These are phyloP conservation scores for Gaeumannomyces sp. DNA, from an alignment of 2,329 filamentous ascomycete genomes.

Conservation along the genomic window DNA sequence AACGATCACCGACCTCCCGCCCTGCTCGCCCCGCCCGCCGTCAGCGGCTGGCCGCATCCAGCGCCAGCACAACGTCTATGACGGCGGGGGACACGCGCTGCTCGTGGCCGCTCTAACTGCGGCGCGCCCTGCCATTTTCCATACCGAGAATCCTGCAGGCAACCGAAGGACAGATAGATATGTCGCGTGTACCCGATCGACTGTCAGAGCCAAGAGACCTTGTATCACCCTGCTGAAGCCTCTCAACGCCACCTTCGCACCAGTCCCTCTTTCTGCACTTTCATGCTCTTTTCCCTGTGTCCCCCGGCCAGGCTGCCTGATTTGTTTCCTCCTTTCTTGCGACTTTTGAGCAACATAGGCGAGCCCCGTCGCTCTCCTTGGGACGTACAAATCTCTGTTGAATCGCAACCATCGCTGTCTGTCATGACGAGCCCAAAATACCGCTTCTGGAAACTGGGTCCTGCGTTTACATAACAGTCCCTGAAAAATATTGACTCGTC, in stretches of 20 bases:
- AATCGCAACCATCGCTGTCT: background rate
- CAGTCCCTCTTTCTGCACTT: background rate
- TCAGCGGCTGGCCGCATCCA: too few relatives aligned
- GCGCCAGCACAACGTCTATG: too few relatives aligned
- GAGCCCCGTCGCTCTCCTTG: background rate
- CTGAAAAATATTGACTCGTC: background rate
- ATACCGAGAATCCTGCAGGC: background rate
- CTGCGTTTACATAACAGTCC: background rate
- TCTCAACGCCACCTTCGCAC: background rate
- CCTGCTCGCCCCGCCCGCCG: background rate
- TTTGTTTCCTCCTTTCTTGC: background rate
- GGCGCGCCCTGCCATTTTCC: background rate
- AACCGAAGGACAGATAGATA: background rate
- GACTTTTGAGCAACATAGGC: background rate
- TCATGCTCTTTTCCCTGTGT: background rate
- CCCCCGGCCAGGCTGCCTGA: too few relatives aligned
- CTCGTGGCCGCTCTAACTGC: background rate
- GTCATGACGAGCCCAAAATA: background rate
- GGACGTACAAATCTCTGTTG: background rate
- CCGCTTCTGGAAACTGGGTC: background rate
- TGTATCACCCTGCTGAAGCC: background rate
- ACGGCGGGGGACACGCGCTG: too few relatives aligned
- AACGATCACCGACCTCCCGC: background rate
- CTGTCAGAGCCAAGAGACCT: background rate
- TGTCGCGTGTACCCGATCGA: background rate